These are phyloP conservation scores for Cercospora sojina DNA, from an alignment of 2,329 filamentous ascomycete species.

Conservation along the genomic window DNA sequence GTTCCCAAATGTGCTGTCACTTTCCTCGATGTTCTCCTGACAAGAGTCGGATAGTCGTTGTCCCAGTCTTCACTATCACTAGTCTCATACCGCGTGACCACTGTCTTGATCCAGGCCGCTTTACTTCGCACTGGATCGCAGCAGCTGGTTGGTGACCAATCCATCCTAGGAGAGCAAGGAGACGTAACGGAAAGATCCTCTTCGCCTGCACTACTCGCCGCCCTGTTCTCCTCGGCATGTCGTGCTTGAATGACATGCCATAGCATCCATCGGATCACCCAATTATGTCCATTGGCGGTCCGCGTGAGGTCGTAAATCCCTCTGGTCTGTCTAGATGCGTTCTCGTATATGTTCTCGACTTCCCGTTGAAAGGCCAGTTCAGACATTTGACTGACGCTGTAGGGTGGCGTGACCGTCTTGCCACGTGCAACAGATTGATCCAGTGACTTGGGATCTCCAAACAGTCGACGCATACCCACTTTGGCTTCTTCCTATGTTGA, in stretches of 20 bases:
- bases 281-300: constrained; percentile 21
- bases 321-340: constrained; percentile 19
- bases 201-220: constrained; percentile 20
- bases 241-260: constrained; percentile 24
- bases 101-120: constrained; percentile 1
- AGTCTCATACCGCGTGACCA: constrained; percentile 4
- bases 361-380: constrained; percentile 24
- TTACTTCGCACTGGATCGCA: not conserved
- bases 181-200: constrained; percentile 20
- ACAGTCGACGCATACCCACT: constrained; percentile 25
- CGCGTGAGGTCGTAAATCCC: constrained; percentile 26
- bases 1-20: not conserved
- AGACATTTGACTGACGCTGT: constrained; percentile 23
- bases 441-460: constrained; percentile 20
- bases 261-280: constrained; percentile 29
- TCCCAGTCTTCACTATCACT: constrained; percentile 22
- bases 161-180: constrained; percentile 15
- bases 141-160: constrained; percentile 7
- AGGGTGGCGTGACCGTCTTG: constrained; percentile 20
- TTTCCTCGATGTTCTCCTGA: not conserved
- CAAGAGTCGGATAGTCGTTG: not conserved
- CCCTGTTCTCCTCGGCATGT: constrained; percentile 8
- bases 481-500: constrained; percentile 20
- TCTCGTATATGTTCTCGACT: constrained; percentile 23
- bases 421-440: constrained; percentile 18